These are phyloP conservation scores for Suhomyces pyralidae DNA, from an alignment of 805 yeast species.

Conservation along the genomic window DNA sequence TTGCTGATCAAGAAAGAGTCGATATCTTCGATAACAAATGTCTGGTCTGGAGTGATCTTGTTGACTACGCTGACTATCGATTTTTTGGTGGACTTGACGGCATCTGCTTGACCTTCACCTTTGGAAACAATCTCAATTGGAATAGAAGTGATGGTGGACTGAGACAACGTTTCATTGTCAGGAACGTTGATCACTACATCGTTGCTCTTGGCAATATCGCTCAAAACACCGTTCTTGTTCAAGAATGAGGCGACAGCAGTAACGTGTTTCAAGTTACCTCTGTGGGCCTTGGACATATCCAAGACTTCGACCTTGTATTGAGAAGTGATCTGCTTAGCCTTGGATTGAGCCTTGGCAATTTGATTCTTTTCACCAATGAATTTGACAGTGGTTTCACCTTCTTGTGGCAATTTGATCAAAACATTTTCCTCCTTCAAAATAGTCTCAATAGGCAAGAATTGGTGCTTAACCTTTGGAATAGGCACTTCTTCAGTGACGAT, in stretches of 20 bases:
- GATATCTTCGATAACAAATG: slow-evolving; percentile 58
- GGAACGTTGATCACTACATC: slow-evolving; percentile 41
- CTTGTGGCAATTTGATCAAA: slow-evolving; percentile 52
- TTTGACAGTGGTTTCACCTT: slow-evolving; percentile 48
- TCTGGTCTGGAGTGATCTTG: slow-evolving; percentile 62
- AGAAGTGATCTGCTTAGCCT: slow-evolving; percentile 59
- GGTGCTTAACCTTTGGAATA: slow-evolving; percentile 68
- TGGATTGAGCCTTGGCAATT: slow-evolving; percentile 58
- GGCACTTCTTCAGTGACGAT: slow-evolving; percentile 54
- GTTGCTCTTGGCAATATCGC: slow-evolving; percentile 34
- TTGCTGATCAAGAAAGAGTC: slow-evolving; percentile 56
- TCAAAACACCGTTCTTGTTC: slow-evolving; percentile 47
- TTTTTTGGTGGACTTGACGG: slow-evolving; percentile 61
- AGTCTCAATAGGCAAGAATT: slow-evolving; percentile 57
- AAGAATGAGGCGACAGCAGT: slow-evolving; percentile 69
- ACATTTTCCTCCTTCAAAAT: slow-evolving; percentile 56
- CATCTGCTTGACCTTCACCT: slow-evolving; percentile 39
- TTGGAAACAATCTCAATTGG: slow-evolving; percentile 61
- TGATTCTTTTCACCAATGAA: slow-evolving; percentile 60
- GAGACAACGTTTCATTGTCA: slow-evolving; percentile 35
- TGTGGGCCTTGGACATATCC: slow-evolving; percentile 88
- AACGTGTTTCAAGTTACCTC: slow-evolving; percentile 75
- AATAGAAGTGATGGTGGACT: slow-evolving; percentile 41
- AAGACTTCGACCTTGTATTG: slow-evolving; percentile 61
- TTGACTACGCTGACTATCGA: slow-evolving; percentile 73